A percentile compares a stretch with the other conserved stretches of the same genome.
Evolutionary conservation across 2,329 filamentous ascomycete species (phyloP).

Genomic region (Didymella lethalis): DNA sequence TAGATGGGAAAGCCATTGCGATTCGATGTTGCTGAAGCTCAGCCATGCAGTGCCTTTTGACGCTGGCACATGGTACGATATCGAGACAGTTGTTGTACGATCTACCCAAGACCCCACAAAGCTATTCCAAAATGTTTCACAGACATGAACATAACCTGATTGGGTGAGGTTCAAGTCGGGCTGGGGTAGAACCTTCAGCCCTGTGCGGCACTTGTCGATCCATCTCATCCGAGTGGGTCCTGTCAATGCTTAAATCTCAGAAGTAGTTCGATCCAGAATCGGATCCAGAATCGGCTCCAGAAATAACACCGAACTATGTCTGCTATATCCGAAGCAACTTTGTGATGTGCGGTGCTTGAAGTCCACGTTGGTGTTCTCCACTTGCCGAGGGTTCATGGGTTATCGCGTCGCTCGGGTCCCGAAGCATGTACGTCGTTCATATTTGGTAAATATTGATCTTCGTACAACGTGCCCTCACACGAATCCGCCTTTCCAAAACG

Average conservation of each 20-base stretch:
- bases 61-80: no score
- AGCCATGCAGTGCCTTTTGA: background rate
- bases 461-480: background rate
- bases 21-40: background rate
- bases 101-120: background rate
- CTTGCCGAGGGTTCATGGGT: background rate
- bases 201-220: background rate
- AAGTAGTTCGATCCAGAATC: no score
- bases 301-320: background rate
- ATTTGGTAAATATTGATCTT: background rate
- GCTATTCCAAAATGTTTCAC: background rate
- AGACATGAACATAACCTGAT: background rate
- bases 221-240: background rate
- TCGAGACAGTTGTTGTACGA: background rate
- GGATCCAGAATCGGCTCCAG: background rate
- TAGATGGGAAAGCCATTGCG: background rate
- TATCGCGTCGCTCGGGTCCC: background rate
- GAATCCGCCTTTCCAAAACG: no score
- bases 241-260: no score
- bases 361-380: background rate
- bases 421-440: background rate
- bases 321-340: background rate
- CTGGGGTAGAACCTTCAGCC: background rate
- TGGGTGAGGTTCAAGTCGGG: background rate
- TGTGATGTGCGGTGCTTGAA: no score